These are phyloP conservation scores for Fonsecaea monophora DNA, from an alignment of 2,329 filamentous ascomycete species.

Conservation along the genomic window DNA sequence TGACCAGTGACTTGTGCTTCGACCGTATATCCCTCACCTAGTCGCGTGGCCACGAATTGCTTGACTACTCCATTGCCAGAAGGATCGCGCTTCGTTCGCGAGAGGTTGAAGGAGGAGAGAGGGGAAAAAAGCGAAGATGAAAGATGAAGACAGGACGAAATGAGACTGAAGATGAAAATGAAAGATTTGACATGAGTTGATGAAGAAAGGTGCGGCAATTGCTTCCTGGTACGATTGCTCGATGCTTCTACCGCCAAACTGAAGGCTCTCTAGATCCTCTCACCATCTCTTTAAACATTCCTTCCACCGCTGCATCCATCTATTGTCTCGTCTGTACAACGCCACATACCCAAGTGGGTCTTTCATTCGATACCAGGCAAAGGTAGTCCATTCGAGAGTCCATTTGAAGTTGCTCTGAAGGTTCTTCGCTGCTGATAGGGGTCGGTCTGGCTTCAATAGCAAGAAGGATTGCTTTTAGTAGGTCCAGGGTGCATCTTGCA, in stretches of 20 bases:
- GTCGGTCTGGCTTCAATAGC: neutral
- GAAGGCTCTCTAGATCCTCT: neutral
- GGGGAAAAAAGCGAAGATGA: neutral
- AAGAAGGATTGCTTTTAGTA: neutral
- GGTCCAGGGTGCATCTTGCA: neutral
- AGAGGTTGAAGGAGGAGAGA: too few relatives aligned
- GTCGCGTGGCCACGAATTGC: conserved; percentile 10
- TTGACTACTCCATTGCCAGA: neutral
- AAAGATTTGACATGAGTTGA: neutral
- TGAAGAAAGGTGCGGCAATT: neutral
- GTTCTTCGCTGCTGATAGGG: neutral
- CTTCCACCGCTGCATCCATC: neutral
- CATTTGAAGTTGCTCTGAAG: neutral
- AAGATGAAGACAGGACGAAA: conserved; percentile 27
- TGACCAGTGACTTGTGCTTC: neutral
- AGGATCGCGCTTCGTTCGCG: too few relatives aligned
- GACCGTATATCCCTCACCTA: neutral
- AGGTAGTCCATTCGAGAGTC: neutral
- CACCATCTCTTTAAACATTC: neutral
- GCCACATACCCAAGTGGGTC: neutral
- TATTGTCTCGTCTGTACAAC: neutral
- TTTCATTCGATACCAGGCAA: neutral
- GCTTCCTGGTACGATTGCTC: neutral
- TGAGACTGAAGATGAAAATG: conserved; percentile 39
- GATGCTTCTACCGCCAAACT: neutral